phyloP scores from a whole-genome alignment of 257 asterid genomes.

The Capsicum baccatum region DNA sequence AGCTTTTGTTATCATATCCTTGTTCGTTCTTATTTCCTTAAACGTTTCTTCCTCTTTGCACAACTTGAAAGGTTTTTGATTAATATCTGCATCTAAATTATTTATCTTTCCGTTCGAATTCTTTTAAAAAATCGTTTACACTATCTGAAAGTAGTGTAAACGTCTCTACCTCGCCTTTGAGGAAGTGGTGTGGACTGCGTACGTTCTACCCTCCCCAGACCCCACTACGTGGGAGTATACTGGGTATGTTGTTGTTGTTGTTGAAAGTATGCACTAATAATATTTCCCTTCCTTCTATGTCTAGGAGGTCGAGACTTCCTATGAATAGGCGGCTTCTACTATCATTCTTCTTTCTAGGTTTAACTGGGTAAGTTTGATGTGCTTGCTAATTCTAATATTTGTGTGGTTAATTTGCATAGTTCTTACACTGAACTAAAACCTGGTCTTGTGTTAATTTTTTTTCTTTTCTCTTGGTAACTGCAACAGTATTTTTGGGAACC shows the following conservation, averaged over 20 bases:
- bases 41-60: not conserved
- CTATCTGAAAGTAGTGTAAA: not conserved
- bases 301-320: constrained; percentile 78
- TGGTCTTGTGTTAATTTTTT: not conserved
- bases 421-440: constrained; percentile 15
- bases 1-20: constrained; percentile 3
- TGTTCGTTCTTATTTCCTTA: not conserved
- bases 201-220: too few relatives aligned
- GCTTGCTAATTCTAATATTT: constrained; percentile 24
- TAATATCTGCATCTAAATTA: not conserved
- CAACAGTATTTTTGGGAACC: constrained; percentile 89
- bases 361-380: constrained; percentile 76
- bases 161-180: too few relatives aligned
- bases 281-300: constrained; percentile 27
- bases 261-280: not conserved
- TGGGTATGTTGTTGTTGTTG: too few relatives aligned
- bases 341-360: constrained; percentile 93
- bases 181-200: too few relatives aligned
- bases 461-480: constrained; percentile 34
- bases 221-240: too few relatives aligned
- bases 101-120: not conserved
- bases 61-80: not conserved
- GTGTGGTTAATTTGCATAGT: constrained; percentile 13
- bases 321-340: constrained; percentile 64
- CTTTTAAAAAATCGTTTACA: not conserved